Percentiles rank a stretch among this genome's conserved stretches.
These are phyloP conservation scores for Globisporangium radiosum DNA, from an alignment of 352 stramenopile genomes.

Conservation along the genomic window DNA sequence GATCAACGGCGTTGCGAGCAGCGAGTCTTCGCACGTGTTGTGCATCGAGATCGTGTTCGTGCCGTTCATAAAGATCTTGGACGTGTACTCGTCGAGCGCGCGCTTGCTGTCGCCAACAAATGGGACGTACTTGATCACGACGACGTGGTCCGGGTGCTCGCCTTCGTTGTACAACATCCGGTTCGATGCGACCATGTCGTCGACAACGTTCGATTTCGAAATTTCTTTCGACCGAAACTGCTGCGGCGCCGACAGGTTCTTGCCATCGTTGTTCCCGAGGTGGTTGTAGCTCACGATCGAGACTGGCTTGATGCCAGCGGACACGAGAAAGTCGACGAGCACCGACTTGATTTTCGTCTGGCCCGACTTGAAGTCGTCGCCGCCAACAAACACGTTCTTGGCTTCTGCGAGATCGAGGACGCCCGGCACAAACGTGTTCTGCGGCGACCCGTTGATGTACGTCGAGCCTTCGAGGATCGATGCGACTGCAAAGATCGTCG, in stretches of 20 bases:
- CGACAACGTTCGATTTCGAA: constrained; percentile 99
- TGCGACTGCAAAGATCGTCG: constrained; percentile 97
- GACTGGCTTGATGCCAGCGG: constrained; percentile 97
- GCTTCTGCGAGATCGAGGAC: constrained; percentile 93
- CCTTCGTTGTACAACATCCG: constrained; percentile 96
- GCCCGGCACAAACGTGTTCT: constrained; percentile 99
- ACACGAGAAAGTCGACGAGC: constrained; percentile 99
- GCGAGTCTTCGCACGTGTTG: constrained; percentile 99
- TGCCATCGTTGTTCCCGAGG: constrained; percentile 99
- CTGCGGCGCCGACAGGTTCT: constrained; percentile 97
- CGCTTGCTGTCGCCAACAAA: constrained; percentile 99
- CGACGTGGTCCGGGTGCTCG: constrained; percentile 98
- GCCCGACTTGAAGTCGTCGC: constrained; percentile 99
- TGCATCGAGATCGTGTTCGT: constrained; percentile 99
- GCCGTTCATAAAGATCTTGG: constrained; percentile 99
- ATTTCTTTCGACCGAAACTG: constrained; percentile 99
- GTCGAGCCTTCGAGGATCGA: constrained; percentile 97
- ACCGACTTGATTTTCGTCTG: constrained; percentile 99
- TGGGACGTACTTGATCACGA: constrained; percentile 99
- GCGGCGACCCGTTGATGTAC: constrained; percentile 99
- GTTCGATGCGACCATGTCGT: constrained; percentile 98
- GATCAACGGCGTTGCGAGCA: constrained; percentile 97
- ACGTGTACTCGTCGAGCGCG: constrained; percentile 99
- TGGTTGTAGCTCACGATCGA: constrained; percentile 99
- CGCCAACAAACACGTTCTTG: constrained; percentile 96